phyloP scores from a whole-genome alignment of 2,329 filamentous ascomycete genomes.

The Venturia oleaginea region DNA sequence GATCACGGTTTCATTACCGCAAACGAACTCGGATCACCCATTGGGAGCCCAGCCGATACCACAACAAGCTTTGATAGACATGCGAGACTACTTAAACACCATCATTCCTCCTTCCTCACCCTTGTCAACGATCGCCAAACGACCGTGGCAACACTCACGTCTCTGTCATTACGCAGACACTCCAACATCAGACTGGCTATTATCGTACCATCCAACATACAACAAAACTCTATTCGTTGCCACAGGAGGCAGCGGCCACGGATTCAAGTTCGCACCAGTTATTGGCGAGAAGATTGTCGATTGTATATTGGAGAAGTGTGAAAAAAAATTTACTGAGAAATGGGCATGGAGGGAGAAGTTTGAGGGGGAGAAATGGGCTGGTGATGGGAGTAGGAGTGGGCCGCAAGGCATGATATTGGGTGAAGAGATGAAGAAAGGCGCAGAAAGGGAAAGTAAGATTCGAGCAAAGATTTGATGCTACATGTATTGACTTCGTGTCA shows the following conservation, averaged over 20 bases:
- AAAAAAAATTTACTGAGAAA: constrained; percentile 48
- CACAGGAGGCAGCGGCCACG: constrained; percentile 53
- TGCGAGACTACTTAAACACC: constrained; percentile 23
- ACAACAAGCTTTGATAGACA: constrained; percentile 24
- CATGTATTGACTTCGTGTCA: neutral
- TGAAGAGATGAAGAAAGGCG: constrained; percentile 31
- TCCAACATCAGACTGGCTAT: constrained; percentile 45
- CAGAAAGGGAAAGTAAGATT: neutral
- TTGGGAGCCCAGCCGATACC: constrained; percentile 23
- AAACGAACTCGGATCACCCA: constrained; percentile 44
- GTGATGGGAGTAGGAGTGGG: constrained; percentile 31
- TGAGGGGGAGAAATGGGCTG: constrained; percentile 23
- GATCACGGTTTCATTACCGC: constrained; percentile 32
- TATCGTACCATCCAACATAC: constrained; percentile 42
- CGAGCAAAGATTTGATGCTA: neutral
- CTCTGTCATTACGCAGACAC: constrained; percentile 52
- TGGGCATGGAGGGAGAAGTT: constrained; percentile 43
- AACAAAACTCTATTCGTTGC: constrained; percentile 46
- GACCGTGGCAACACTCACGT: constrained; percentile 37
- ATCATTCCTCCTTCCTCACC: constrained; percentile 14
- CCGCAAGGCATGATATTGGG: constrained; percentile 30
- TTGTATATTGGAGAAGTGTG: constrained; percentile 34
- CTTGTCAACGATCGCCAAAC: constrained; percentile 27
- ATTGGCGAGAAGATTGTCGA: constrained; percentile 48
- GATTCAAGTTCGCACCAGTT: constrained; percentile 52